Evolutionary conservation across 495 filamentous ascomycete genomes (phyloP).

Genomic region (Neurospora sublineolata): DNA sequence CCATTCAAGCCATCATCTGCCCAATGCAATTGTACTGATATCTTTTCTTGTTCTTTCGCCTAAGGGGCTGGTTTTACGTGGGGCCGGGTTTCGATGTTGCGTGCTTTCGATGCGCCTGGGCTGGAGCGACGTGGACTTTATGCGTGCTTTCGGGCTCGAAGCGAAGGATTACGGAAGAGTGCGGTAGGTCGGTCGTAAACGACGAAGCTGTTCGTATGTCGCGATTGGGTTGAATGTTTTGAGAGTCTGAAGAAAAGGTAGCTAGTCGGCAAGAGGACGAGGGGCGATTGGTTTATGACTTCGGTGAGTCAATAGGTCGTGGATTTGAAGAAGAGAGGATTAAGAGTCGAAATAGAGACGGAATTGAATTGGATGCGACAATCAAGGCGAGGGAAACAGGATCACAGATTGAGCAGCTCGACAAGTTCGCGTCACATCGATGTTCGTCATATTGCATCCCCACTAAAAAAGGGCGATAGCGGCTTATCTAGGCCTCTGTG

Average conservation of each 20-base stretch:
- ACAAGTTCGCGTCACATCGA: neutral
- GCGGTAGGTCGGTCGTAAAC: neutral
- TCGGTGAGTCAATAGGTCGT: too few species aligned
- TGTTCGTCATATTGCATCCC: neutral
- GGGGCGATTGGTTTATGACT: too few species aligned
- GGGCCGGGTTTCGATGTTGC: neutral
- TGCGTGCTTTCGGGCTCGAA: neutral
- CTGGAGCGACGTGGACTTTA: neutral
- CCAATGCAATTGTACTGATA: neutral
- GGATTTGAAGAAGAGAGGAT: too few species aligned
- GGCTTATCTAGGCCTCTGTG: neutral
- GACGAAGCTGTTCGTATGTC: neutral
- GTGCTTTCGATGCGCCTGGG: neutral
- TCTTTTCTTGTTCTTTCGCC: too few species aligned
- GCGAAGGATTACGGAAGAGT: neutral
- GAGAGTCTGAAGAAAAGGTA: neutral
- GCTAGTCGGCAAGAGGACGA: neutral
- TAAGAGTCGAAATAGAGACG: neutral
- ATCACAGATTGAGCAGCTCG: neutral
- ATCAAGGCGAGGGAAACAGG: neutral
- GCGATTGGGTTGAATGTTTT: neutral
- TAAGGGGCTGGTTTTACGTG: too few species aligned
- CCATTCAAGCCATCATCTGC: conserved; percentile 22
- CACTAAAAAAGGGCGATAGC: neutral
- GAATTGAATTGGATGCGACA: neutral